These are phyloP conservation scores for Alternaria atra DNA, from an alignment of 2,329 filamentous ascomycete genomes.

Conservation along the genomic window DNA sequence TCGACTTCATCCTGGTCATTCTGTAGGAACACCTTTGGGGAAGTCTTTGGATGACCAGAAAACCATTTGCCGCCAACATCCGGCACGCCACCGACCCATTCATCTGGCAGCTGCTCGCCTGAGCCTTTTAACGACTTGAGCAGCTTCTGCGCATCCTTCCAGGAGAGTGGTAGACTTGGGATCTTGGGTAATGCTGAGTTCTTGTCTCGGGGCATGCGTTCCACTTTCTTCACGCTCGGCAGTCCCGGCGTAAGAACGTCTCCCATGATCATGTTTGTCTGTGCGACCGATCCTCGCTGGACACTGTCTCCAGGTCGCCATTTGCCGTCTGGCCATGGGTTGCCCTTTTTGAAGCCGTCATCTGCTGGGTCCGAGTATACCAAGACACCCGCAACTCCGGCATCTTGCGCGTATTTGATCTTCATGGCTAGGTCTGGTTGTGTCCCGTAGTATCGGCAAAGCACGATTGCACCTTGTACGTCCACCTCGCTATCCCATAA, in stretches of 20 bases:
- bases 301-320: slow-evolving; percentile 85
- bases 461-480: slow-evolving; percentile 79
- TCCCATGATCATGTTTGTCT: slow-evolving; percentile 84
- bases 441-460: slow-evolving; percentile 82
- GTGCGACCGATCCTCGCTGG: slow-evolving; percentile 80
- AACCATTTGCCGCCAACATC: slow-evolving; percentile 78
- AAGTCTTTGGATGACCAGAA: slow-evolving; percentile 75
- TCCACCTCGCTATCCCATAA: slow-evolving; percentile 76
- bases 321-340: slow-evolving; percentile 77
- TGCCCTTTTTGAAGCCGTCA: slow-evolving; percentile 79
- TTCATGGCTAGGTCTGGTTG: slow-evolving; percentile 80
- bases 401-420: slow-evolving; percentile 86
- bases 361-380: slow-evolving; percentile 92
- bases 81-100: slow-evolving; percentile 81
- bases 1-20: slow-evolving; percentile 88
- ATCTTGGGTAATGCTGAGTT: slow-evolving; percentile 80
- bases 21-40: slow-evolving; percentile 80
- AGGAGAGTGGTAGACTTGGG: slow-evolving; percentile 87
- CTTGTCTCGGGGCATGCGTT: slow-evolving; percentile 73
- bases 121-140: slow-evolving; percentile 78
- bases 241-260: slow-evolving; percentile 93
- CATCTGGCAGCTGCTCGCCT: slow-evolving; percentile 72
- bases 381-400: slow-evolving; percentile 85
- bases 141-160: slow-evolving; percentile 85
- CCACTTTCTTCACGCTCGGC: slow-evolving; percentile 72